Conservation (phyloP, 805 yeast species). For the Saccharomycopsis sp. region DNA sequence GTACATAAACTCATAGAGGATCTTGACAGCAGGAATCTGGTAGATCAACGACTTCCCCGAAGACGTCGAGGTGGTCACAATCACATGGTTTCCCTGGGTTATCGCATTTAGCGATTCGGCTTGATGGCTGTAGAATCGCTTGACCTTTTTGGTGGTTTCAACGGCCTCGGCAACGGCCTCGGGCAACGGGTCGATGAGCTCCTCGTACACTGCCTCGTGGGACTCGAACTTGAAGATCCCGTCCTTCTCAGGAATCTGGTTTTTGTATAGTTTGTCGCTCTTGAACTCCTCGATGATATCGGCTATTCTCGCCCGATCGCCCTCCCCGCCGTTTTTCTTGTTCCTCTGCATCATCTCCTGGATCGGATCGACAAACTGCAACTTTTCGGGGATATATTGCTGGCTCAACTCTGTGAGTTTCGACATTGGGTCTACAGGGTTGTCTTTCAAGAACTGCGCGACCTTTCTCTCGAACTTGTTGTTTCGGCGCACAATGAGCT, state of each 20-base stretch:
- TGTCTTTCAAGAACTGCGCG: conserved; percentile 29
- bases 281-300: conserved; percentile 45
- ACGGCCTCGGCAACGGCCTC: conserved; percentile 49
- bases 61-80: conserved; percentile 91
- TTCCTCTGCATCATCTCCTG: conserved; percentile 42
- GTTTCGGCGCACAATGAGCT: conserved; percentile 52
- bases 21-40: conserved; percentile 72
- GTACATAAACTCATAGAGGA: conserved; percentile 11
- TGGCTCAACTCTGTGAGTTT: conserved; percentile 34
- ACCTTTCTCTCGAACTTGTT: conserved; percentile 41
- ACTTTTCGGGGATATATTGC: conserved; percentile 40
- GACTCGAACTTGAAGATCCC: conserved; percentile 39
- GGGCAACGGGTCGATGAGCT: conserved; percentile 39
- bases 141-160: conserved; percentile 39
- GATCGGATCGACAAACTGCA: conserved; percentile 53
- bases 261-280: conserved; percentile 43
- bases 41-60: conserved; percentile 93
- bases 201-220: conserved; percentile 39
- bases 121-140: conserved; percentile 72
- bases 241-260: conserved; percentile 53
- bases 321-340: conserved; percentile 2
- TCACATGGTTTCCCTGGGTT: conserved; percentile 55
- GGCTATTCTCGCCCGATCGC: conserved; percentile 38
- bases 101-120: conserved; percentile 64
- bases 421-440: conserved; percentile 35